Base-by-base conservation (phyloP, 1,284 basidiomycete genomes). In the Boletellus deceptivus region DNA sequence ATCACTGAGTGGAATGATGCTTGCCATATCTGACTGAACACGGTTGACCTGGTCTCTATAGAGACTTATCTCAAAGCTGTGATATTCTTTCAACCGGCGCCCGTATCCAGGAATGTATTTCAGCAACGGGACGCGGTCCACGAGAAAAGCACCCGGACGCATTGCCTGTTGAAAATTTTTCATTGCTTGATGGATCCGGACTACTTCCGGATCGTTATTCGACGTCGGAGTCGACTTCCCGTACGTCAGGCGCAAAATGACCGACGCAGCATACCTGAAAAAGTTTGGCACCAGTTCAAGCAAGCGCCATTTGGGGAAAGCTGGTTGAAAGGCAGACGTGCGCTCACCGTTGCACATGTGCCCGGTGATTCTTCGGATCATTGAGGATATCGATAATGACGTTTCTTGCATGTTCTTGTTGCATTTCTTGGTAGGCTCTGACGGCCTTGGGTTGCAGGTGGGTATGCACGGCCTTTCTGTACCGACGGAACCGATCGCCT, bases 181-280 rank as follows among this genome's bases (percentile, higher is more conserved):
- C 8, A 80, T 64, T 33, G 72, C 74, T 13, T 73, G 69, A 46
- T 77, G 79, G 37, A 87, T 75, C 17, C 75, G 72, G 16, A 67
- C 53, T 2, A 89, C 75, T 33, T 84, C 81, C 0, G 77, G 78
- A 56, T 86, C 84, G 3, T 78, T 70, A 52, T 76, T 79, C 0
- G 71, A 72, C 6, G 78, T 78, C 10, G 57, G 77, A 53, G 59
- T 67, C 0, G 74, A 68, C 55, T 81, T 83, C 6, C 84, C 86
- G 56, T 88, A 88, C 2, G 83, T 78, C 41, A 87, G 69, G 2
- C 78, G 75, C 69, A 89, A 74, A 4, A 86, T 80, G 0, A 87
- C 76, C 3, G 79, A 79, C 0, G 83, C 79, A 0, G 84, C 77
- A 56, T 80, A 87, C 36, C 83, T 86, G 50, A 17, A 46, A 46